These are phyloP conservation scores for Amphibolis antarctica DNA, from an alignment of 106 monocot genomes.

Conservation along the genomic window DNA sequence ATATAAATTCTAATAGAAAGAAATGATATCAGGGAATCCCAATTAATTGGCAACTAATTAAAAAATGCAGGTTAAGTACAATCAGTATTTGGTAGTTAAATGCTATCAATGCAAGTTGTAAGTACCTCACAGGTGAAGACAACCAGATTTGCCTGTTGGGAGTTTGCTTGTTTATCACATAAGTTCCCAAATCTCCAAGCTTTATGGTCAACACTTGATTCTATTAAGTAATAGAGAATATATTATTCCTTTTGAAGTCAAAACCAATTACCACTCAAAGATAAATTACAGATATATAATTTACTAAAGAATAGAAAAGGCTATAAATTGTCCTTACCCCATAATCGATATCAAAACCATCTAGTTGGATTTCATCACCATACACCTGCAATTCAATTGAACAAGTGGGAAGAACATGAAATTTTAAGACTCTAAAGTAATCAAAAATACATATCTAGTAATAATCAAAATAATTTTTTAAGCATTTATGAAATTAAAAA, in stretches of 20 bases:
- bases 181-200: constrained; percentile 73
- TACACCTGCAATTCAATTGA: constrained; percentile 49
- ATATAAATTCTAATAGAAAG: too few relatives aligned
- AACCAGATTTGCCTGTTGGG: constrained; percentile 97
- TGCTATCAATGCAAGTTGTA: not conserved
- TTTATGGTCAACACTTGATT: constrained; percentile 91
- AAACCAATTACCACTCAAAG: not conserved
- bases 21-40: too few relatives aligned
- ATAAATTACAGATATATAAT: not conserved
- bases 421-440: not conserved
- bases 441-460: not conserved
- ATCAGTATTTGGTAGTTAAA: too few relatives aligned
- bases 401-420: not conserved
- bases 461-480: too few relatives aligned
- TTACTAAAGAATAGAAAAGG: not conserved
- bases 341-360: constrained; percentile 94
- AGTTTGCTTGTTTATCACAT: constrained; percentile 96
- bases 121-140: constrained; percentile 93
- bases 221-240: constrained; percentile 25
- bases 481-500: too few relatives aligned
- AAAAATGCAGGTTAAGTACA: too few relatives aligned
- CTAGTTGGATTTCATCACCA: constrained; percentile 75
- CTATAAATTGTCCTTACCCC: constrained; percentile 40
- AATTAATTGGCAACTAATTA: too few relatives aligned
- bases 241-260: not conserved